Evolutionary conservation across 345 rosid genomes (phyloP), one percentile per base, ranked within the genome.

Genomic region (Draba incana): DNA sequence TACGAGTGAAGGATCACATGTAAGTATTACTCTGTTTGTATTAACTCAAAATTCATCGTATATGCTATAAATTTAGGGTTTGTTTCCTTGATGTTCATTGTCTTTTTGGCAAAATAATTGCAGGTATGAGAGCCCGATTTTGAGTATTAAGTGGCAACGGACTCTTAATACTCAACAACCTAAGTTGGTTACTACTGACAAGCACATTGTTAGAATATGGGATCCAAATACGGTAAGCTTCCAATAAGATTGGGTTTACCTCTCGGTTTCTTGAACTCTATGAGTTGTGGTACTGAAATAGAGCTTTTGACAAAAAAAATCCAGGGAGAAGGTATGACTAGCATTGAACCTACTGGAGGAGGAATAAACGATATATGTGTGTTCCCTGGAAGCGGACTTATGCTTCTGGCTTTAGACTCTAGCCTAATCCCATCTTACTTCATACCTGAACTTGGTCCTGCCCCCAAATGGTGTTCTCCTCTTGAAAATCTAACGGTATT

Each of bases 361-460:
- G 79, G 72, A 54, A 91, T 94, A 75, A 94, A 91, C 63, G 97
- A 94, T 77, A 80, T 86, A 37, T 94, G 99, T 70, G 89, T 87
- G 63, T 91, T 87, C 78, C 85, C 61, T 58, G 82, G 81, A 70
- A 94, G 97, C 69, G 99, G 99, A n/a, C 73, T 94, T 75, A 78
- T 94, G 86, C 75, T 91, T 35, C 66, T 94, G 70, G 97, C 95
- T 55, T 77, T 94, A 79, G 97, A 94, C 73, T 57, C 87, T 76
- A 78, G 92, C 83, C 83, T 84, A 76, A 91, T 91, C 77, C 96
- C 96, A 43, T 82, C 96, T 68, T 87, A 91, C 75, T 94, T 86
- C 63, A 75, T 94, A 77, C 97, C 99, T 78, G 85, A 90, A 67
- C 80, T 91, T 45, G 99, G 97, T 71, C 92, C 99, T 80, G 90